These are phyloP conservation scores for Sporothrix sp. DNA, from an alignment of 2,329 filamentous ascomycete species.

Conservation along the genomic window DNA sequence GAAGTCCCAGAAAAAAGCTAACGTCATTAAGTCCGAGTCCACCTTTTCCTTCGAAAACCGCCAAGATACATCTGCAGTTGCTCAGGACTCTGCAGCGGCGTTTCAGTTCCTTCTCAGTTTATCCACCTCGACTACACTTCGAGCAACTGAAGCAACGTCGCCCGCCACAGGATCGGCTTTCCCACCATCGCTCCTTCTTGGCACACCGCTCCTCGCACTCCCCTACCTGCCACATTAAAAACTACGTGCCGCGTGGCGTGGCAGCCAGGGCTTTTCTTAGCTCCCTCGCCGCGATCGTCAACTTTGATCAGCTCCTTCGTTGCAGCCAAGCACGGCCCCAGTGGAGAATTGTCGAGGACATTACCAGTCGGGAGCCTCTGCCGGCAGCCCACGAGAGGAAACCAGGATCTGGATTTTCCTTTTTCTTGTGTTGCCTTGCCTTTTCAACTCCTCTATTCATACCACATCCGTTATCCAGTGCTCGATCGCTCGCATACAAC, in stretches of 20 bases:
- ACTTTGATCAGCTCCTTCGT: not conserved
- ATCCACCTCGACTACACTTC: constrained; percentile 5
- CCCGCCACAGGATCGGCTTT: constrained; percentile 3
- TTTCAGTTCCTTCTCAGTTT: constrained; percentile 8
- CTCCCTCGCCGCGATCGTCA: not conserved
- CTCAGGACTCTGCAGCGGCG: constrained; percentile 3
- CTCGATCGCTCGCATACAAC: too few relatives aligned
- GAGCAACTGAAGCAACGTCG: not conserved
- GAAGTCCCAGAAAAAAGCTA: constrained; percentile 6
- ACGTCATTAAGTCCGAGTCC: constrained; percentile 12
- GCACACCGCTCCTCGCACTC: not conserved
- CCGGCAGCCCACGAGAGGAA: not conserved
- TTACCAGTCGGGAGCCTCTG: not conserved
- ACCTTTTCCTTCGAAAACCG: not conserved
- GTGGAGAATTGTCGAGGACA: constrained; percentile 2
- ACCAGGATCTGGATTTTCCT: too few relatives aligned
- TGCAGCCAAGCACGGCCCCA: not conserved
- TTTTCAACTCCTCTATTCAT: too few relatives aligned
- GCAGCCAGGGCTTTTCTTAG: not conserved
- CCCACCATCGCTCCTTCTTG: constrained; percentile 4
- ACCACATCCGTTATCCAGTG: too few relatives aligned
- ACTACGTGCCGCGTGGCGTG: constrained; percentile 10
- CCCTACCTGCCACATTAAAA: not conserved
- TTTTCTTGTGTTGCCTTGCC: too few relatives aligned
- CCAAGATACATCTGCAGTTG: constrained; percentile 1